A percentile compares a stretch with the other conserved stretches of the same genome.
Evolutionary conservation across 768 basidiomycete species (phyloP).

Genomic region (Tephrocybe sp.): DNA sequence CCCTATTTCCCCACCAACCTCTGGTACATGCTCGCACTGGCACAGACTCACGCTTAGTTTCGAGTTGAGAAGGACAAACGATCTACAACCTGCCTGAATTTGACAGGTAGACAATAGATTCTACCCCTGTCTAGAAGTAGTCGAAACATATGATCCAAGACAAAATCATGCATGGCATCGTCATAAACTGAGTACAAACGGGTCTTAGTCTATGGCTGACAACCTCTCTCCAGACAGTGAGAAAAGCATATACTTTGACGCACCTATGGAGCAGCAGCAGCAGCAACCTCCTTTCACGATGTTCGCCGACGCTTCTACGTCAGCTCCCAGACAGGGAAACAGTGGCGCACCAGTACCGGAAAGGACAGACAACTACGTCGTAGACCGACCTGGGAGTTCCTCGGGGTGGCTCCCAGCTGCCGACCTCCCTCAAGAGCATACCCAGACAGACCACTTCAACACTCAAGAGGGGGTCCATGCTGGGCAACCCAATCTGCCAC

Average conservation of each 20-base stretch:
- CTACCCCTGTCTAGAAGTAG: too few relatives aligned
- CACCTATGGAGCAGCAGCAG: conserved; percentile 24
- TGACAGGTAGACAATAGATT: too few relatives aligned
- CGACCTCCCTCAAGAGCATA: conserved; percentile 13
- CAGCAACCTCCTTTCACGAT: conserved; percentile 6
- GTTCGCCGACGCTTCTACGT: not conserved
- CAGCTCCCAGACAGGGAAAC: not conserved
- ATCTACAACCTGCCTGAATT: too few relatives aligned
- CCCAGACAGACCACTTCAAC: not conserved
- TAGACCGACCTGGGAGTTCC: conserved; percentile 6
- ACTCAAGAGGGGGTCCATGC: not conserved
- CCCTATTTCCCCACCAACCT: too few relatives aligned
- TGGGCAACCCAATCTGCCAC: not conserved
- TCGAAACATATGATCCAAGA: too few relatives aligned
- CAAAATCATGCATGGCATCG: too few relatives aligned
- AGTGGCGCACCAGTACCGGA: not conserved
- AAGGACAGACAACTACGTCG: not conserved
- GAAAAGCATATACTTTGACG: conserved; percentile 46
- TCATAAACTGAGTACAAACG: too few relatives aligned
- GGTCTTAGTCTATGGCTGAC: conserved; percentile 14
- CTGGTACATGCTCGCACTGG: too few relatives aligned
- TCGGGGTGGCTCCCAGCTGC: conserved; percentile 20
- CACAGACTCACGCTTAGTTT: too few relatives aligned
- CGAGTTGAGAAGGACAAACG: too few relatives aligned
- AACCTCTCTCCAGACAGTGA: conserved; percentile 29